A percentile compares a stretch with the other conserved stretches of the same genome.
These are phyloP conservation scores for Globisporangium parvum DNA, from an alignment of 352 stramenopile species.

Conservation along the genomic window DNA sequence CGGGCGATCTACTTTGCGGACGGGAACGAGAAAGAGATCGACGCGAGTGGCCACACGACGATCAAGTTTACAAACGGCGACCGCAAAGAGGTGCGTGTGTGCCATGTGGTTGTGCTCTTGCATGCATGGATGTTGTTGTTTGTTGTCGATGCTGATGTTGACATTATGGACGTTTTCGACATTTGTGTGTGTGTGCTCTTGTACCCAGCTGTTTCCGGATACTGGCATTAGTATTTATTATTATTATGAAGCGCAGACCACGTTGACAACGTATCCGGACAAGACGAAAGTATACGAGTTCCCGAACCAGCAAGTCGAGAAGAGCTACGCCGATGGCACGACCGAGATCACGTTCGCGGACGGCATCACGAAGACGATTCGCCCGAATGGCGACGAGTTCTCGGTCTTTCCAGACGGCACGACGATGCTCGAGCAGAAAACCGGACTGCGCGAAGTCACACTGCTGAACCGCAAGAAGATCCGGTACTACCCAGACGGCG, in stretches of 20 bases:
- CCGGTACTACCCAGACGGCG: conserved; percentile 68
- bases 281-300: conserved; percentile 96
- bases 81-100: conserved; percentile 84
- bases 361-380: conserved; percentile 89
- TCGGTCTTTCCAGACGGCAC: conserved; percentile 80
- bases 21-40: conserved; percentile 91
- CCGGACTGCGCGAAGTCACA: conserved; percentile 74
- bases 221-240: conserved; percentile 92
- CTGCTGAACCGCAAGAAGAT: conserved; percentile 66
- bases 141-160: no score
- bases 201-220: conserved; percentile 44
- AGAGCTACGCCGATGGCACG: conserved; percentile 86
- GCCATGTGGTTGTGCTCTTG: neutral
- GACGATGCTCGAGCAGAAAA: conserved; percentile 67
- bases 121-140: neutral
- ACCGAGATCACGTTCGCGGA: conserved; percentile 95
- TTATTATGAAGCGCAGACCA: conserved; percentile 91
- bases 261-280: conserved; percentile 91
- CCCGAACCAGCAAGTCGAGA: conserved; percentile 93
- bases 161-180: no score
- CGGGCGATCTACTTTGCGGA: conserved; percentile 86
- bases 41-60: conserved; percentile 79
- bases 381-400: conserved; percentile 67
- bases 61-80: conserved; percentile 95
- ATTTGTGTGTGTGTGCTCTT: conserved; percentile 1